phyloP scores from a whole-genome alignment of 495 filamentous ascomycete species.

The Hyaloscypha variabilis region DNA sequence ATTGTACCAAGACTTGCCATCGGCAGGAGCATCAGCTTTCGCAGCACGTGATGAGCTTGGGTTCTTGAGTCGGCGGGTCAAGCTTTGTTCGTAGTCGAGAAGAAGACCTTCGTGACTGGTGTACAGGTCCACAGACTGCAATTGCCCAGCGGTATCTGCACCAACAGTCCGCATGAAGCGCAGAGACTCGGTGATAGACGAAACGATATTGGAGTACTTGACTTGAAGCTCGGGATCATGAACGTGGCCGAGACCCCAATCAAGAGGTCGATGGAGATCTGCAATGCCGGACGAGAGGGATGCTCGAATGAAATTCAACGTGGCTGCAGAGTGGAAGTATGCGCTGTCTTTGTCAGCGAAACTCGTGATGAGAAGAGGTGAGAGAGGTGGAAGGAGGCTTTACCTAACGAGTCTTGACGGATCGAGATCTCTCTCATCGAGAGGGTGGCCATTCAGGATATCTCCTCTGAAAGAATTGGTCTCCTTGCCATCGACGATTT shows the following conservation, averaged over 20 bases:
- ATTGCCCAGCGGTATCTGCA: constrained; percentile 79
- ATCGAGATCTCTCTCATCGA: constrained; percentile 73
- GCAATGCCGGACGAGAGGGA: constrained; percentile 86
- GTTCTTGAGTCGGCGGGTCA: constrained; percentile 75
- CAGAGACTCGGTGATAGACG: constrained; percentile 84
- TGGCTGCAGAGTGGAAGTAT: constrained; percentile 94
- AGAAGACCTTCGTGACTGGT: constrained; percentile 95
- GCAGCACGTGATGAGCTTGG: constrained; percentile 43
- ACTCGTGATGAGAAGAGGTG: constrained; percentile 1
- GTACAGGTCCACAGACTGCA: constrained; percentile 93
- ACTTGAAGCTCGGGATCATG: constrained; percentile 77
- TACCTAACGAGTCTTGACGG: constrained; percentile 78
- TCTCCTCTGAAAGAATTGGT: constrained; percentile 93
- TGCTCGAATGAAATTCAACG: constrained; percentile 87
- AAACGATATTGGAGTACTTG: constrained; percentile 82
- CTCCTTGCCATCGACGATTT: constrained; percentile 75
- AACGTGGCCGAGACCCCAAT: constrained; percentile 96
- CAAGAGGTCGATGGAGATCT: constrained; percentile 88
- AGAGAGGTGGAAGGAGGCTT: constrained; percentile 15
- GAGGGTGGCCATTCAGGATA: constrained; percentile 87
- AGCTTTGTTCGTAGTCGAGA: constrained; percentile 88
- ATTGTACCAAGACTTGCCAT: constrained; percentile 67
- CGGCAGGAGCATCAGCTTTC: not conserved
- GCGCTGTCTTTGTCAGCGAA: constrained; percentile 50
- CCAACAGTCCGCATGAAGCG: constrained; percentile 96